phyloP scores from a whole-genome alignment of 2,329 filamentous ascomycete genomes.

The Paramyrothecium sp. region DNA sequence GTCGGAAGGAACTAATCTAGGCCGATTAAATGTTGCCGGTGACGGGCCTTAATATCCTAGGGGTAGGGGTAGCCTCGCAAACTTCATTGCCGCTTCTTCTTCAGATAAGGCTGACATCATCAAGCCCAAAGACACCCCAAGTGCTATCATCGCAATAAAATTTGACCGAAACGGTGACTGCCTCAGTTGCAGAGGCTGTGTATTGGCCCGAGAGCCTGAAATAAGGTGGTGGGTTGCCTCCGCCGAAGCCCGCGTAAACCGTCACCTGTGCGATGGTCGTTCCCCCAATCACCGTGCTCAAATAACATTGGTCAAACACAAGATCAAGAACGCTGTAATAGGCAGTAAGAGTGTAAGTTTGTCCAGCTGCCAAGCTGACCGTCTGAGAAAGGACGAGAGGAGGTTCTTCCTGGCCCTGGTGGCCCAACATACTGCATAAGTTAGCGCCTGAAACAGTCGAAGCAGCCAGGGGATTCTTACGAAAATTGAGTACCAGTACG shows the following conservation, averaged over 20 bases:
- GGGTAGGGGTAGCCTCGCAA: no score
- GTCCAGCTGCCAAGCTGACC: not conserved
- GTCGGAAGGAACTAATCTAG: no score
- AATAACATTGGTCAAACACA: not conserved
- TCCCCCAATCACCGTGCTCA: not conserved
- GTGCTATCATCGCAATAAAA: not conserved
- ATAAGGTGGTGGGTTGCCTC: not conserved
- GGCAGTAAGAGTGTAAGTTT: not conserved
- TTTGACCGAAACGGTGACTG: not conserved
- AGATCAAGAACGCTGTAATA: conserved; percentile 1
- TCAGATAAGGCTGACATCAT: not conserved
- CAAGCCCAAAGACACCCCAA: not conserved
- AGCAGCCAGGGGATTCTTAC: not conserved
- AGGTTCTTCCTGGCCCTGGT: not conserved
- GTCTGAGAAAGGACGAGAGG: not conserved
- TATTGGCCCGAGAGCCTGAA: not conserved
- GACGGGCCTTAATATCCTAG: no score
- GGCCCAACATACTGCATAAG: not conserved
- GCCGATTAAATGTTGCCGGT: no score
- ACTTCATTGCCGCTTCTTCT: no score
- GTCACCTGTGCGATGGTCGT: not conserved
- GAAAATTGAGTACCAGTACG: not conserved
- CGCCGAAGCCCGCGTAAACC: not conserved
- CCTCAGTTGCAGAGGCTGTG: not conserved
- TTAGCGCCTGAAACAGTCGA: not conserved